A percentile compares a stretch with the other conserved stretches of the same genome.
These are phyloP conservation scores for Tylopilus balloui DNA, from an alignment of 768 basidiomycete genomes.

Conservation along the genomic window DNA sequence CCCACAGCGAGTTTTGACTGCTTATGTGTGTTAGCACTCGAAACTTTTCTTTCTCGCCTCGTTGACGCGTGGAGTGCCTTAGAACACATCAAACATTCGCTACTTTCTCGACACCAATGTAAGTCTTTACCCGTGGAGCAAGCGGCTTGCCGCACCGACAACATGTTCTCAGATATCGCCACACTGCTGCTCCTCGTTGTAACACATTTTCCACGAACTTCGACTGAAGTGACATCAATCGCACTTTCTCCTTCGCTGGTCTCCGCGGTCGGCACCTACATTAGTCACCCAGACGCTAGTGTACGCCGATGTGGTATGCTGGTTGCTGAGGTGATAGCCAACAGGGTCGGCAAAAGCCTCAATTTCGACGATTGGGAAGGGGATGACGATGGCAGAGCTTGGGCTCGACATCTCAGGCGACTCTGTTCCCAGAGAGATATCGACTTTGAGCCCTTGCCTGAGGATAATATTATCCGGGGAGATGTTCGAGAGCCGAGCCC, in stretches of 20 bases:
- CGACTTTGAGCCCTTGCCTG: conserved; percentile 38
- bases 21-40: conserved; percentile 34
- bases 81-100: conserved; percentile 76
- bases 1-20: conserved; percentile 1
- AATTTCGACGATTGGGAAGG: conserved; percentile 86
- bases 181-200: conserved; percentile 61
- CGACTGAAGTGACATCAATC: conserved; percentile 42
- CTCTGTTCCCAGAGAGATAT: conserved; percentile 50
- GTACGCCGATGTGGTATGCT: conserved; percentile 92
- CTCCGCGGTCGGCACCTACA: conserved; percentile 64
- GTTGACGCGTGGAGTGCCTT: conserved; percentile 69
- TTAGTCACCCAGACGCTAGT: conserved; percentile 69
- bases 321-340: conserved; percentile 75
- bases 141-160: neutral
- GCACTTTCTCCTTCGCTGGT: conserved; percentile 61
- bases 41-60: conserved; percentile 43
- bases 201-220: conserved; percentile 54
- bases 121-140: conserved; percentile 29
- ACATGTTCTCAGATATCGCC: conserved; percentile 57
- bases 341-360: conserved; percentile 56
- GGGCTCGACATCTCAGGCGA: conserved; percentile 58
- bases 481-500: conserved; percentile 5
- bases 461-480: neutral
- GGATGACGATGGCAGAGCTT: conserved; percentile 56
- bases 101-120: conserved; percentile 75